These are phyloP conservation scores for Pestalotiopsis fici DNA, from an alignment of 2,329 filamentous ascomycete genomes.

Conservation along the genomic window DNA sequence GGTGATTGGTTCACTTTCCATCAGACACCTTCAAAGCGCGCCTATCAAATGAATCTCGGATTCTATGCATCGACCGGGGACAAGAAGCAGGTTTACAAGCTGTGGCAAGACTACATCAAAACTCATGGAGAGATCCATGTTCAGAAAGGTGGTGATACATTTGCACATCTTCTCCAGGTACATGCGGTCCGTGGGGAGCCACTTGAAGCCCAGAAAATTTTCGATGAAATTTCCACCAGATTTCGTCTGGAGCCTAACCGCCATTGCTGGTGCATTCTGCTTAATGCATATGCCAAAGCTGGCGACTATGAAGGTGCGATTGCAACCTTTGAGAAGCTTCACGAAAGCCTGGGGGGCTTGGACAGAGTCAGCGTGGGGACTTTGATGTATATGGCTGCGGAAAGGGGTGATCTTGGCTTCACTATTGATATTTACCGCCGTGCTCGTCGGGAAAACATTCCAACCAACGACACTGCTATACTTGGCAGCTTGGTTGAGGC, in stretches of 20 bases:
- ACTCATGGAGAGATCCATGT: conserved; percentile 32
- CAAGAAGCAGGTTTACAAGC: conserved; percentile 40
- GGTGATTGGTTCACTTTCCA: conserved; percentile 48
- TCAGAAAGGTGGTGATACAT: conserved; percentile 35
- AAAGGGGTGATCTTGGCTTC: conserved; percentile 71
- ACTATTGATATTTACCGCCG: conserved; percentile 66
- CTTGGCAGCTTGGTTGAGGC: conserved; percentile 67
- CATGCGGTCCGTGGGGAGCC: conserved; percentile 71
- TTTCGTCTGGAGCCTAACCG: conserved; percentile 59
- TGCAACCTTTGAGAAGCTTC: conserved; percentile 62
- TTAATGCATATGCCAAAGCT: conserved; percentile 69
- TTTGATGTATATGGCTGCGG: conserved; percentile 71
- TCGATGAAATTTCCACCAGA: conserved; percentile 59
- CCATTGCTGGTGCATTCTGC: conserved; percentile 73
- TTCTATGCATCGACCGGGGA: conserved; percentile 52
- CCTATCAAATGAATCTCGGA: conserved; percentile 48
- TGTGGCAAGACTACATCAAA: conserved; percentile 46
- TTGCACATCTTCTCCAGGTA: conserved; percentile 67
- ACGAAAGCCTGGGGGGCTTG: conserved; percentile 46
- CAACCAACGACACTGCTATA: conserved; percentile 54
- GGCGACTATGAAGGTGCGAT: conserved; percentile 69
- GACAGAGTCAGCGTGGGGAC: conserved; percentile 69
- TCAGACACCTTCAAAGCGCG: conserved; percentile 41
- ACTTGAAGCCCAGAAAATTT: conserved; percentile 56
- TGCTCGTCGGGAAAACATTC: conserved; percentile 55